Conservation (phyloP, 371 early-diverging fungal genomes). For the Mortierella sp. region DNA sequence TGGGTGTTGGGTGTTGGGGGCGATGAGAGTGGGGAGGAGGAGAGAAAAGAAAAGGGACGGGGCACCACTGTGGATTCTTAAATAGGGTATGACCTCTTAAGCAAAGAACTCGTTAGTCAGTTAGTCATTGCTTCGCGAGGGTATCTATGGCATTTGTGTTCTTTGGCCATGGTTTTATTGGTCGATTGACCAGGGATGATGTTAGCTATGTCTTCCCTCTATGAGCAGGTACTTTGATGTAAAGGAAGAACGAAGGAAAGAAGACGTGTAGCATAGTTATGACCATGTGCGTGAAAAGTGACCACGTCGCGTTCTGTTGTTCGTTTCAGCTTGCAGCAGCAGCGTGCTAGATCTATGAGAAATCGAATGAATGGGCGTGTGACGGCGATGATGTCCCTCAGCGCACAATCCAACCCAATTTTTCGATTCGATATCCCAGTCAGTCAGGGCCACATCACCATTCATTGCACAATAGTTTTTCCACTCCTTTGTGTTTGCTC, state of each 20-base stretch:
- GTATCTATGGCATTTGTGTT: neutral
- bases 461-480: neutral
- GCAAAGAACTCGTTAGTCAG: neutral
- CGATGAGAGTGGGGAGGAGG: neutral
- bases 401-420: no score
- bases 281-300: no score
- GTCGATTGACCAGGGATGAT: neutral
- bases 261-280: neutral
- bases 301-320: no score
- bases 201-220: neutral
- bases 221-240: no score
- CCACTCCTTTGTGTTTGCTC: neutral
- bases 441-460: no score
- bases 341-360: no score
- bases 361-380: no score
- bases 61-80: neutral
- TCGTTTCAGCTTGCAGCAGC: no score
- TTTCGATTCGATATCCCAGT: no score
- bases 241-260: neutral
- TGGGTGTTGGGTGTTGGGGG: neutral
- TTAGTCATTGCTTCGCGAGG: neutral
- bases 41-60: neutral
- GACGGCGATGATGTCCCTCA: no score
- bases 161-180: neutral
- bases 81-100: neutral